These are phyloP conservation scores for Tilletia caries DNA, from an alignment of 1,284 basidiomycete species.

Conservation along the genomic window DNA sequence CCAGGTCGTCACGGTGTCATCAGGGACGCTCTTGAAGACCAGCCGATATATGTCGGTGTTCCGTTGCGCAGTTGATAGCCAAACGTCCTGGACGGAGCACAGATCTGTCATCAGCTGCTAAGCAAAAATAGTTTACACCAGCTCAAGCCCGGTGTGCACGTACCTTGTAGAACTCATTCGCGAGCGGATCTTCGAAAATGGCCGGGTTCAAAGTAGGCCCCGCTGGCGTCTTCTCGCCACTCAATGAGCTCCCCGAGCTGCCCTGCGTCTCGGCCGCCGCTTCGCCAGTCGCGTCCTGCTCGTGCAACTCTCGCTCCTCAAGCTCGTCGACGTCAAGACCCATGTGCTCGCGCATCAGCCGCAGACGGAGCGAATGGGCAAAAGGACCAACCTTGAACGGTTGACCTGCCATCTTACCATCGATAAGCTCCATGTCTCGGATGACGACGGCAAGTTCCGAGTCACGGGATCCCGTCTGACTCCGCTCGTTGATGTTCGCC, in stretches of 20 bases:
- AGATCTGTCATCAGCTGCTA: background rate
- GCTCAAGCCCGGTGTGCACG: background rate
- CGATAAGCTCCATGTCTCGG: slow-evolving; percentile 91
- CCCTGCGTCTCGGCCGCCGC: background rate
- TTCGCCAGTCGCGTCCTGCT: background rate
- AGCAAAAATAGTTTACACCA: background rate
- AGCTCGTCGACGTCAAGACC: slow-evolving; percentile 90
- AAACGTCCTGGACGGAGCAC: slow-evolving; percentile 29
- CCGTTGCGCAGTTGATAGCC: slow-evolving; percentile 44
- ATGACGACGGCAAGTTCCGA: slow-evolving; percentile 90
- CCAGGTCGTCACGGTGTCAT: slow-evolving; percentile 51
- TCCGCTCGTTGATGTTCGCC: slow-evolving; percentile 97
- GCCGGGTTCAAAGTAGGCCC: slow-evolving; percentile 25
- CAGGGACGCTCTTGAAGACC: slow-evolving; percentile 51
- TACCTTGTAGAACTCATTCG: slow-evolving; percentile 36
- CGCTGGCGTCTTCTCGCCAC: background rate
- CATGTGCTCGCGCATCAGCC: slow-evolving; percentile 93
- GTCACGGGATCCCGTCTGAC: slow-evolving; percentile 90
- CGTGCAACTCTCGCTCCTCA: slow-evolving; percentile 52
- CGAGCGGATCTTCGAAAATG: slow-evolving; percentile 39
- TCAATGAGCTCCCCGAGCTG: slow-evolving; percentile 6
- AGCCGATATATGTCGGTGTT: slow-evolving; percentile 51
- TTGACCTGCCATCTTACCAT: slow-evolving; percentile 84
- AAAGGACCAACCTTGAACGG: slow-evolving; percentile 94
- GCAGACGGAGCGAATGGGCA: slow-evolving; percentile 85